Conservation (phyloP, 2,329 filamentous ascomycete genomes). For the Ophiocordyceps camponoti-floridani region DNA sequence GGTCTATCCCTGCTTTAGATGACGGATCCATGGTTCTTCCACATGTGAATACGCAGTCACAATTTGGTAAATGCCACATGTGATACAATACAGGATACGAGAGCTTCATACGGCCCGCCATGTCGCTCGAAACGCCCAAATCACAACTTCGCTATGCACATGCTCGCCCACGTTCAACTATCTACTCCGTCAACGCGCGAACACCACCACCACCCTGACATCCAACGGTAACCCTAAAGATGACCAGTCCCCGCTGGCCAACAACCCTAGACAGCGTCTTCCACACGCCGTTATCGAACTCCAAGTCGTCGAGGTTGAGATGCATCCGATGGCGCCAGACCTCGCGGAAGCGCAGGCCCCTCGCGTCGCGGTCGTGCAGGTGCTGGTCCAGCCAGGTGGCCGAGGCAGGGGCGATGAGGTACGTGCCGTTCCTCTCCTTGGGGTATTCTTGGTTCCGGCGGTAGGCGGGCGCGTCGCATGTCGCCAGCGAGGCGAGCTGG, state of each 20-base stretch:
- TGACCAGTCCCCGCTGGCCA: constrained; percentile 40
- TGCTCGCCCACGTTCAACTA: no score
- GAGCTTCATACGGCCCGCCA: no score
- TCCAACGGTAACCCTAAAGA: constrained; percentile 48
- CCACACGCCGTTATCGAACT: constrained; percentile 64
- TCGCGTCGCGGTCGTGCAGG: constrained; percentile 36
- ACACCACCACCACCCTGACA: constrained; percentile 15
- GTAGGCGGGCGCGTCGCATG: constrained; percentile 42
- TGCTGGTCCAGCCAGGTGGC: constrained; percentile 52
- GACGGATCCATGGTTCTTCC: neutral
- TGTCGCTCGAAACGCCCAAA: no score
- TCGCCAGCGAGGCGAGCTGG: constrained; percentile 38
- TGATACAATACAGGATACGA: neutral
- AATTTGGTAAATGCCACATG: neutral
- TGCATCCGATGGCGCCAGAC: constrained; percentile 52
- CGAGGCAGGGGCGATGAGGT: constrained; percentile 56
- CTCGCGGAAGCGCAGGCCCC: constrained; percentile 46
- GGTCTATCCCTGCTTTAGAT: no score
- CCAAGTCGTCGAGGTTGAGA: constrained; percentile 63
- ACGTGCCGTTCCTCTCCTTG: constrained; percentile 45
- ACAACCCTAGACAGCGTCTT: constrained; percentile 50
- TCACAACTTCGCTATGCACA: no score
- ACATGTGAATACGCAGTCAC: no score
- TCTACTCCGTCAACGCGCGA: neutral
- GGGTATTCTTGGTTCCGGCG: constrained; percentile 35